Percentiles rank a stretch among this genome's conserved stretches.
Conservation (phyloP, 2,329 filamentous ascomycete species). For the Colletotrichum noveboracense region DNA sequence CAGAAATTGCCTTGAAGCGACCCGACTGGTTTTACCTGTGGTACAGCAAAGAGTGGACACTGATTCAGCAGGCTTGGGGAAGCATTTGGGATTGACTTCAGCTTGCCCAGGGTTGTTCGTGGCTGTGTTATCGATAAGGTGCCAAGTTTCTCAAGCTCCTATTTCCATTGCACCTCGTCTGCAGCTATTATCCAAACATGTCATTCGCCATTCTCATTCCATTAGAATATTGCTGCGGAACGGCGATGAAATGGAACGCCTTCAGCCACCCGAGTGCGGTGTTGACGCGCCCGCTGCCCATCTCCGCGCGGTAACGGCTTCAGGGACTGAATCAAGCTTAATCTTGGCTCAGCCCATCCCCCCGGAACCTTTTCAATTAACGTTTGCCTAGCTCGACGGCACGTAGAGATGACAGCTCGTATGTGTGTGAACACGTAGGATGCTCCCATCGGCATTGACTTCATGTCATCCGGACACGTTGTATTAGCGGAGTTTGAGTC, state of each 20-base stretch:
- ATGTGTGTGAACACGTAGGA: neutral
- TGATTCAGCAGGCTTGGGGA: neutral
- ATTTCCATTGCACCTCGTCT: neutral
- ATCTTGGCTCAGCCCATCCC: neutral
- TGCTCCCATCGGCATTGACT: neutral
- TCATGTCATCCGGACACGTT: neutral
- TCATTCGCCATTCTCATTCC: neutral
- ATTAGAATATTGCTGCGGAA: neutral
- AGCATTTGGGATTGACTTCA: neutral
- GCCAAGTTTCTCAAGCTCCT: neutral
- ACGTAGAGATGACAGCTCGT: neutral
- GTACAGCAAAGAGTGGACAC: neutral
- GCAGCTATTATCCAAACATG: neutral
- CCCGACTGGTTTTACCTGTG: neutral
- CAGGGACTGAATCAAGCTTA: neutral
- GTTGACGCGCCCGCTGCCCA: neutral
- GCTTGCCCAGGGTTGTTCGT: neutral
- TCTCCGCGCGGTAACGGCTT: neutral
- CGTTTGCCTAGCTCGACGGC: neutral
- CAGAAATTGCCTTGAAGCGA: neutral
- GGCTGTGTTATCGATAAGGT: neutral
- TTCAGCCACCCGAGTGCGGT: neutral
- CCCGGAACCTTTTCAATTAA: neutral
- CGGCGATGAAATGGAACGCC: neutral
- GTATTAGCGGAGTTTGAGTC: neutral